Percentiles rank a stretch among this genome's conserved stretches.
These are phyloP conservation scores for Trichoderma asperellum DNA, from an alignment of 2,329 filamentous ascomycete genomes.

Conservation along the genomic window DNA sequence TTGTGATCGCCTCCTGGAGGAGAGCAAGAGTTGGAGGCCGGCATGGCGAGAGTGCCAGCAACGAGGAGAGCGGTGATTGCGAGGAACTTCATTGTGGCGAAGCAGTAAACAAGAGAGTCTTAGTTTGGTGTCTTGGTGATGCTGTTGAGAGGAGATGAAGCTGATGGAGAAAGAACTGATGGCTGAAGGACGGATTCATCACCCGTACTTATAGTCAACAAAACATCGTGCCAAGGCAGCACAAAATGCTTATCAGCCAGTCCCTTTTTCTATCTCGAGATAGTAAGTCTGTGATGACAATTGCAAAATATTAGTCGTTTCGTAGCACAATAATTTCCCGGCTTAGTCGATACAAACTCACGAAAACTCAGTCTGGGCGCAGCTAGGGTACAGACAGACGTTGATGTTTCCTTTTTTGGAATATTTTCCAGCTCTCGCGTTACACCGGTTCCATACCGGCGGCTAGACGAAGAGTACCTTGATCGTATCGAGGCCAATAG, in stretches of 20 bases:
- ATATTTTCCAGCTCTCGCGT: not conserved
- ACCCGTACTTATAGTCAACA: conserved; percentile 12
- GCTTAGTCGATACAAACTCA: conserved; percentile 8
- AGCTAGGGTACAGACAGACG: not conserved
- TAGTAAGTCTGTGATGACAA: not conserved
- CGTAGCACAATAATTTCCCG: conserved; percentile 6
- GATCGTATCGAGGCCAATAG: not conserved
- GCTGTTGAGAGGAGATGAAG: not conserved
- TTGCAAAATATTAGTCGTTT: not conserved
- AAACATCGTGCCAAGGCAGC: not conserved
- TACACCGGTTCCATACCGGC: not conserved
- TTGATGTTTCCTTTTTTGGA: not conserved
- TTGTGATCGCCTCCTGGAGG: not conserved
- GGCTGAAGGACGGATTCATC: not conserved
- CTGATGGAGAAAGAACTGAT: not conserved
- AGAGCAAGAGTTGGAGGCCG: not conserved
- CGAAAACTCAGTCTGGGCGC: conserved; percentile 1
- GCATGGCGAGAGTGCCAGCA: conserved; percentile 8
- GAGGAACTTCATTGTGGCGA: conserved; percentile 27
- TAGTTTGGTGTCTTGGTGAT: not conserved
- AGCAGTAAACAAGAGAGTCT: not conserved
- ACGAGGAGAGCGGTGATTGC: conserved; percentile 21
- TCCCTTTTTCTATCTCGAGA: not conserved
- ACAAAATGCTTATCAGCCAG: not conserved
- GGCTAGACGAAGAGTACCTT: not conserved